A percentile compares a stretch with the other conserved stretches of the same genome.
phyloP scores from a whole-genome alignment of 768 basidiomycete species.

The Boletus sensibilis region DNA sequence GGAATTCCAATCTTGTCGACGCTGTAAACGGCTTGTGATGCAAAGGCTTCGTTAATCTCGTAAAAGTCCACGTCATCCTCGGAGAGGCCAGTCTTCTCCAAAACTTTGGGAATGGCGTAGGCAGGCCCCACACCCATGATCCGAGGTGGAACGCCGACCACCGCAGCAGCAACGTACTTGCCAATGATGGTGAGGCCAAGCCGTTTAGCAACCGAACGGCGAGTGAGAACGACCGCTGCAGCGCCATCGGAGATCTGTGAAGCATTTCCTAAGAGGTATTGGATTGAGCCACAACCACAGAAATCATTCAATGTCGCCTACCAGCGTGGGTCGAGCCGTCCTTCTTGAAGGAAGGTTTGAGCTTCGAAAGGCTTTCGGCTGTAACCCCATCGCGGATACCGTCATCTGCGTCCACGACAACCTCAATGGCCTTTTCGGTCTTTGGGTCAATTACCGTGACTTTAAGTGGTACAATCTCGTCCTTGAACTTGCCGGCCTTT shows the following conservation, averaged over 20 bases:
- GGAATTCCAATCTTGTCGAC: slow-evolving; percentile 69
- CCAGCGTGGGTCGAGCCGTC: slow-evolving; percentile 76
- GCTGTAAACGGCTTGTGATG: slow-evolving; percentile 75
- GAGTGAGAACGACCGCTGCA: slow-evolving; percentile 81
- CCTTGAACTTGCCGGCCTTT: slow-evolving; percentile 77
- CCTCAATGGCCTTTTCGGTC: slow-evolving; percentile 62
- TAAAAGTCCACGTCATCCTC: slow-evolving; percentile 81
- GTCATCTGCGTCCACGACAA: slow-evolving; percentile 78
- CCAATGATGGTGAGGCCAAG: slow-evolving; percentile 85
- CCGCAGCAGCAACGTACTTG: slow-evolving; percentile 72
- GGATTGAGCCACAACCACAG: slow-evolving; percentile 1
- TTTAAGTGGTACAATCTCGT: slow-evolving; percentile 81
- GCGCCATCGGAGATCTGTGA: slow-evolving; percentile 93
- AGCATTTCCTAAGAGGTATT: slow-evolving; percentile 56
- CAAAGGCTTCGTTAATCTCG: slow-evolving; percentile 93
- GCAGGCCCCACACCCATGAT: slow-evolving; percentile 94
- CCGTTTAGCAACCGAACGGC: slow-evolving; percentile 75
- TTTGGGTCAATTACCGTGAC: slow-evolving; percentile 71
- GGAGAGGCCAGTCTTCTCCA: slow-evolving; percentile 63
- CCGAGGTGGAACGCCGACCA: slow-evolving; percentile 79
- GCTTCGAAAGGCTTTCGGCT: slow-evolving; percentile 68
- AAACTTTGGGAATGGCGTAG: slow-evolving; percentile 76
- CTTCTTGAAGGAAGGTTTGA: slow-evolving; percentile 84
- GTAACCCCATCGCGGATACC: slow-evolving; percentile 87
- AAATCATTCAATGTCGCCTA: slow-evolving; percentile 18